phyloP scores from a whole-genome alignment of 2,329 filamentous ascomycete genomes.

The Podosphaera aphanis region DNA sequence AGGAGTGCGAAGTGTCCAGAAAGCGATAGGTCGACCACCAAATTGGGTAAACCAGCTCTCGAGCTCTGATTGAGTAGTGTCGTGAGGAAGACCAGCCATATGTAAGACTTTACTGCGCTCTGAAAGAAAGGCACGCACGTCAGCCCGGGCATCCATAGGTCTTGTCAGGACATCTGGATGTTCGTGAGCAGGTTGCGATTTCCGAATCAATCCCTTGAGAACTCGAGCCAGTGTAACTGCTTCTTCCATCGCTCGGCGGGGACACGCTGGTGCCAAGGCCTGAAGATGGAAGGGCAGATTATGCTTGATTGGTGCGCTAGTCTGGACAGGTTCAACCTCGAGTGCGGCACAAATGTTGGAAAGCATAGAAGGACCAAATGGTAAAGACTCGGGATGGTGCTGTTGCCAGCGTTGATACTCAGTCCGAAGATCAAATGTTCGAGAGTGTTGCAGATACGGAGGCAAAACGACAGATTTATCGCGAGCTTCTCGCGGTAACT shows the following conservation, averaged over 20 bases:
- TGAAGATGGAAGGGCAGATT: slow-evolving; percentile 96
- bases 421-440: slow-evolving; percentile 86
- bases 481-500: slow-evolving; percentile 87
- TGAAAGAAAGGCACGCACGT: slow-evolving; percentile 84
- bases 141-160: slow-evolving; percentile 88
- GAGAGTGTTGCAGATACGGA: slow-evolving; percentile 89
- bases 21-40: slow-evolving; percentile 88
- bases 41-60: slow-evolving; percentile 99
- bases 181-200: slow-evolving; percentile 82
- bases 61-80: slow-evolving; percentile 93
- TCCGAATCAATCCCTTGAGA: slow-evolving; percentile 75
- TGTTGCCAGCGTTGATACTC: slow-evolving; percentile 98
- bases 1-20: slow-evolving; percentile 93
- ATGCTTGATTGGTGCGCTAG: slow-evolving; percentile 94
- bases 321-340: slow-evolving; percentile 92
- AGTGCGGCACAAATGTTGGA: slow-evolving; percentile 96
- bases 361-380: slow-evolving; percentile 84
- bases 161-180: slow-evolving; percentile 86
- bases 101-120: slow-evolving; percentile 96
- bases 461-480: slow-evolving; percentile 95
- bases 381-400: slow-evolving; percentile 89
- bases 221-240: slow-evolving; percentile 84
- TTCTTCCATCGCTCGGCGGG: slow-evolving; percentile 91
- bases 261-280: slow-evolving; percentile 81
- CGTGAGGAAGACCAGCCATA: slow-evolving; percentile 89